phyloP scores from a whole-genome alignment of 2,329 filamentous ascomycete genomes.

The Alternaria angustiovoidea region DNA sequence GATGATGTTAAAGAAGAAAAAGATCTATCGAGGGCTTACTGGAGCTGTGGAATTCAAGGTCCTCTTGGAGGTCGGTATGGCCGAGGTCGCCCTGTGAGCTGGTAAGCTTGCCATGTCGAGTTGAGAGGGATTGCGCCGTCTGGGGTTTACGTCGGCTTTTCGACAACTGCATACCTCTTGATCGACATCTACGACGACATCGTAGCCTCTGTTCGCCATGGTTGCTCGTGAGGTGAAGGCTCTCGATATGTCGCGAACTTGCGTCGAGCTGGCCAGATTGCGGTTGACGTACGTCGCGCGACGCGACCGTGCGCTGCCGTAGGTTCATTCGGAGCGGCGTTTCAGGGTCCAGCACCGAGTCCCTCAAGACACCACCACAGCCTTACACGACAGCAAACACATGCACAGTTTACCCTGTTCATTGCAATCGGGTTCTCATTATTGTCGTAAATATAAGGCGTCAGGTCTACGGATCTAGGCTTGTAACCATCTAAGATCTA shows the following conservation, averaged over 20 bases:
- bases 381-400: neutral
- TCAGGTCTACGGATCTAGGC: slow-evolving; percentile 10
- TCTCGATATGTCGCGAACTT: slow-evolving; percentile 25
- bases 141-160: neutral
- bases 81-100: slow-evolving; percentile 84
- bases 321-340: slow-evolving; percentile 30
- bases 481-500: slow-evolving; percentile 6
- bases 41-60: slow-evolving; percentile 98
- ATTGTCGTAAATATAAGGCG: neutral
- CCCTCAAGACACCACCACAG: neutral
- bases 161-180: slow-evolving; percentile 72
- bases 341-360: slow-evolving; percentile 16
- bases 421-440: neutral
- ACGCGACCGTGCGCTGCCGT: slow-evolving; percentile 27
- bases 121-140: neutral
- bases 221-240: slow-evolving; percentile 15
- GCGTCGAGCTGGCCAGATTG: slow-evolving; percentile 45
- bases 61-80: slow-evolving; percentile 97
- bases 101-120: slow-evolving; percentile 23
- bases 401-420: neutral
- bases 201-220: slow-evolving; percentile 89
- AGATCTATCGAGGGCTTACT: slow-evolving; percentile 55
- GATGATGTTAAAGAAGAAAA: neutral
- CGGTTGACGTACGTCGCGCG: slow-evolving; percentile 38
- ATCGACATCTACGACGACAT: slow-evolving; percentile 97